Base-by-base conservation (phyloP, 805 yeast genomes). In the Candida verbasci region DNA sequence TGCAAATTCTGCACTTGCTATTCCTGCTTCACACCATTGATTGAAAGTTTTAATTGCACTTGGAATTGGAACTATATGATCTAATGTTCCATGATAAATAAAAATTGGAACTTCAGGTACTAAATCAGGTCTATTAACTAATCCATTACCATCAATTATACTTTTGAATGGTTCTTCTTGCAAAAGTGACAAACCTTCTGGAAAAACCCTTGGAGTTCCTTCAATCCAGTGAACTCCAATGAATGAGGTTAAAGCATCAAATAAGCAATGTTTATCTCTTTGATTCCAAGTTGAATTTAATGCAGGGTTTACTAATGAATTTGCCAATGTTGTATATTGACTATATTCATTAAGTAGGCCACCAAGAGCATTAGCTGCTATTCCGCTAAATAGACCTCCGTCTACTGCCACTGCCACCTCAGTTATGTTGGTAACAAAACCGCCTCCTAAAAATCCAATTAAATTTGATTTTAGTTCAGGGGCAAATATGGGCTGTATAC, bases 361-460 rank as follows among this genome's bases (percentile, higher is more conserved):
- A 21, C 46, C 43, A 11, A 64, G 38, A 6, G 59, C 68, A 33
- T 37, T 38, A 2, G 60, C 54, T 17, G 52, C 48, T 17, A 64
- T 46, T 4, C 65, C 68, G 3, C 66, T 50, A 25, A 50, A 55
- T 8, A 48, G 1, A 5, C 48, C 44, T 6, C 62, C 62, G 23
- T 54, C 60, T 20, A 51, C 44, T 11, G 47, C 42, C 6, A 37
- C 42, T 4, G 54, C 52, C 1, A 58, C 51, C 14, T 48, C 51
- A 8, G 63, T 56, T n/a, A 63, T 46, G 34, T 63, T 60, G 16
- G 60, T 52, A 12, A 58, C 62, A 50, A 60, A 52, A 2, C 69
- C 69, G 7, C 69, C 69, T 17, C 61, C 21, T 1, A 64, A 62
- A n/a, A 50, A 61, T n/a, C 68, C 70, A 12, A 42, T 36, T 7